phyloP scores from a whole-genome alignment of 257 asterid genomes.

The Oldenlandia corymbosa region DNA sequence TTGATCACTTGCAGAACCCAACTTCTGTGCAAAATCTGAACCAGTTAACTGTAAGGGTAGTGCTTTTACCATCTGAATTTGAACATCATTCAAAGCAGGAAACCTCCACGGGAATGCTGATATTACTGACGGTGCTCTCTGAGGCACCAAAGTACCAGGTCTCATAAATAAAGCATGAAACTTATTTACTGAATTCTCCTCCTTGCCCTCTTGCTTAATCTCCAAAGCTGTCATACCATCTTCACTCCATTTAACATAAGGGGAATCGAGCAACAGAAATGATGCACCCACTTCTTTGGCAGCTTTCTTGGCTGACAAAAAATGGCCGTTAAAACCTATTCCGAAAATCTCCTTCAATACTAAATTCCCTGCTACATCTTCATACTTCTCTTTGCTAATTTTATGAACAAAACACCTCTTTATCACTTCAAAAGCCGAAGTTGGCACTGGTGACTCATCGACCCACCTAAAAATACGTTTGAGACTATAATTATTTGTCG shows the following conservation, averaged over 20 bases:
- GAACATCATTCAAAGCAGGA: slow-evolving; percentile 37
- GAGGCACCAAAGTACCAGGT: slow-evolving; percentile 35
- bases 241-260: slow-evolving; percentile 41
- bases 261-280: slow-evolving; percentile 72
- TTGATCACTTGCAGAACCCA: slow-evolving; percentile 25
- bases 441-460: slow-evolving; percentile 50
- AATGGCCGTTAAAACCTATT: slow-evolving; percentile 65
- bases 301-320: slow-evolving; percentile 64
- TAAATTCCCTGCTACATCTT: slow-evolving; percentile 71
- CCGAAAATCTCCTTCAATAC: slow-evolving; percentile 86
- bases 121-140: slow-evolving; percentile 25
- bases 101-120: slow-evolving; percentile 30
- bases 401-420: slow-evolving; percentile 66
- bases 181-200: slow-evolving; percentile 23
- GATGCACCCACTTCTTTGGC: slow-evolving; percentile 83
- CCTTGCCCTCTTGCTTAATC: slow-evolving; percentile 21
- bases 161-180: slow-evolving; percentile 37
- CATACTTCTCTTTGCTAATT: slow-evolving; percentile 58
- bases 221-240: slow-evolving; percentile 18
- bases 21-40: slow-evolving; percentile 22
- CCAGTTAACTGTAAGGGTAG: slow-evolving; percentile 40
- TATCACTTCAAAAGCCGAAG: slow-evolving; percentile 76
- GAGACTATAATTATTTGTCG: slow-evolving; percentile 1
- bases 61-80: slow-evolving; percentile 52
- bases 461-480: slow-evolving; percentile 17